Evolutionary conservation across 2,329 filamentous ascomycete species (phyloP).

Genomic region (Monosporascus sp.): DNA sequence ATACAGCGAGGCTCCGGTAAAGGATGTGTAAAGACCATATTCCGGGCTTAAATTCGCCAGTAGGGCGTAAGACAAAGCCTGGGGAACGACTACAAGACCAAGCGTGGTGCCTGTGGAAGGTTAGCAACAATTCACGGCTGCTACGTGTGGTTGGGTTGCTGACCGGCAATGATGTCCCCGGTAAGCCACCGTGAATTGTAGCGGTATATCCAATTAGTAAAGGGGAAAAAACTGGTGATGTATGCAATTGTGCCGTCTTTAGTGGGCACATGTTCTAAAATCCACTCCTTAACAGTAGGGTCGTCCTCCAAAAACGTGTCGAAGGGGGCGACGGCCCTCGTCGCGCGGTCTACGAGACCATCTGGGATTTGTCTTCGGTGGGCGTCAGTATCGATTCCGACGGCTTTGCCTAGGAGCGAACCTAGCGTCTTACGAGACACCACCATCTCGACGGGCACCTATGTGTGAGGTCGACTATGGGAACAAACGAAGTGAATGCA

Average conservation of each 20-base stretch:
- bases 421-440: not conserved
- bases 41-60: constrained; percentile 64
- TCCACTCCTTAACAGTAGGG: constrained; percentile 59
- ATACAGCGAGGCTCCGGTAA: constrained; percentile 74
- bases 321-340: constrained; percentile 29
- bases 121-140: constrained; percentile 5
- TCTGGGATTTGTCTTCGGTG: not conserved
- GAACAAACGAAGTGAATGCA: too few species aligned
- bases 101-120: constrained; percentile 49
- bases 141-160: constrained; percentile 15
- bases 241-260: constrained; percentile 44
- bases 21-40: constrained; percentile 76
- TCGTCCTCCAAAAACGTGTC: constrained; percentile 65
- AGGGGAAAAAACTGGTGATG: constrained; percentile 54
- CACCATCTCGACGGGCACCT: too few species aligned
- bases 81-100: constrained; percentile 71
- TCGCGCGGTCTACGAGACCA: constrained; percentile 1
- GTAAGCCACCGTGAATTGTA: constrained; percentile 71
- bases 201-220: constrained; percentile 61
- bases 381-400: constrained; percentile 6
- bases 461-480: too few species aligned
- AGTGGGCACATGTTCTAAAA: constrained; percentile 50
- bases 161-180: constrained; percentile 69
- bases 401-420: not conserved
- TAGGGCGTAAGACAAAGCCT: constrained; percentile 75